Base-by-base conservation (phyloP, 75 land plant species). In the Sequoia sempervirens region DNA sequence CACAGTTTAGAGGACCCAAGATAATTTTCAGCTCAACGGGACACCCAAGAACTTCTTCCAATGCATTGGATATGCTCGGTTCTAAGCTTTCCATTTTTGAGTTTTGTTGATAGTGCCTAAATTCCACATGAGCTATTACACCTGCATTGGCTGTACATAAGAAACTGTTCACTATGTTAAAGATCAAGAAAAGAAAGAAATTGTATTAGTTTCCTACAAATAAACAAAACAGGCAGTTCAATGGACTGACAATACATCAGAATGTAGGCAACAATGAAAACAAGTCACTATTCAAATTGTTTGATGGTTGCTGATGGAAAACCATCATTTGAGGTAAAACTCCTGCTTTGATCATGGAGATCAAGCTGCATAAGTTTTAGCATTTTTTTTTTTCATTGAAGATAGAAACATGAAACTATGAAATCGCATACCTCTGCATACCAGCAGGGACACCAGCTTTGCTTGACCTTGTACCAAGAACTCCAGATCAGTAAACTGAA, bases 381-480 rank as follows among this genome's bases (percentile, higher is more conserved):
- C 58, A 14, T 43, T 43, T 43, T 43, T 43, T 6, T 43, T 43
- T 0, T 43, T 6, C 46, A 43, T 43, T 43, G 46, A 43, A 43
- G 6, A 43, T 43, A 43, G 7, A 43, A 43, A 43, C 7, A 43
- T 43, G 5, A 43, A 43, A 6, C 46, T 0, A 68, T 9, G 34
- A 30, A 68, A 30, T 28, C 56, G 61, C 58, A 20, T 90, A 92
- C 94, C 92, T 86, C 87, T 85, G 50, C 26, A 72, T 50, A 85
- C 54, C 68, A 76, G 46, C 53, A 91, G 20, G 72, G 92, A 89
- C 75, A 88, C 83, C 75, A 95, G 85, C 28, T 79, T 86, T 20
- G 91, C 93, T 26, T 88, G 85, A 40, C 87, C 87, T 75, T 85
- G 81, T 46, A 95, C 81, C 38, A 92, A 87, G 13, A 85, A 84